Evolutionary conservation across 768 basidiomycete genomes (phyloP).

Genomic region (Crepidotus variabilis): DNA sequence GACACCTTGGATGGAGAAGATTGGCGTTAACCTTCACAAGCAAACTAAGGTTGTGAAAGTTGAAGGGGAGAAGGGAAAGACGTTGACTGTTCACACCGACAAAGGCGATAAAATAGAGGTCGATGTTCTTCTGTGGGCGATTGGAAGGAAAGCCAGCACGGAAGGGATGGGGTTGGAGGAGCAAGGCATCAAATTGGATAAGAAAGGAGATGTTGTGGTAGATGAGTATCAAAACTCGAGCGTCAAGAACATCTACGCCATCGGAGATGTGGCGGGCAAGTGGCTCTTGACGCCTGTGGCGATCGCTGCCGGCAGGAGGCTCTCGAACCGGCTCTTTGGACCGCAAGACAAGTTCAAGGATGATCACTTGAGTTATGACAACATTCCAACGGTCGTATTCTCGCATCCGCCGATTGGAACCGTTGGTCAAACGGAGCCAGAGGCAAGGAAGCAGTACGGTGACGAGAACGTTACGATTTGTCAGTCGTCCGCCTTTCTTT

Average conservation of each 20-base stretch:
- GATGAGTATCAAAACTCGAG: slow-evolving; percentile 89
- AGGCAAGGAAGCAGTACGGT: slow-evolving; percentile 87
- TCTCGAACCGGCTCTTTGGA: slow-evolving; percentile 90
- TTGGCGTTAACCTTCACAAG: slow-evolving; percentile 88
- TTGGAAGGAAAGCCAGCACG: slow-evolving; percentile 84
- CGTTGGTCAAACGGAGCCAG: slow-evolving; percentile 90
- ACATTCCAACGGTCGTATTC: slow-evolving; percentile 96
- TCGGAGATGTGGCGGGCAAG: slow-evolving; percentile 94
- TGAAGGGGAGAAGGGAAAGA: slow-evolving; percentile 67
- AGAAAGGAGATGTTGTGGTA: slow-evolving; percentile 81
- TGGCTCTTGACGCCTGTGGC: slow-evolving; percentile 94
- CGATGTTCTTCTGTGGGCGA: slow-evolving; percentile 90
- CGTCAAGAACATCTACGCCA: slow-evolving; percentile 67
- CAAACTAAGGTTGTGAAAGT: slow-evolving; percentile 70
- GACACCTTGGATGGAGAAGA: slow-evolving; percentile 90
- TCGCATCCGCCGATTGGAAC: slow-evolving; percentile 98
- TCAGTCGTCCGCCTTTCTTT: slow-evolving; percentile 30
- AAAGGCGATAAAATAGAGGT: slow-evolving; percentile 77
- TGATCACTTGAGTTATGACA: slow-evolving; percentile 83
- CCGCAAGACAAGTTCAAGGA: slow-evolving; percentile 72
- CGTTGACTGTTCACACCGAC: slow-evolving; percentile 74
- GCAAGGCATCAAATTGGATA: slow-evolving; percentile 68
- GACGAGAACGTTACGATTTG: slow-evolving; percentile 87
- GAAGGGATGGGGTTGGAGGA: slow-evolving; percentile 73
- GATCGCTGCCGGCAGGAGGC: slow-evolving; percentile 88